Percentiles rank a stretch among this genome's conserved stretches.
phyloP scores from a whole-genome alignment of 2,329 filamentous ascomycete genomes.

The Fusarium pseudonygamai region DNA sequence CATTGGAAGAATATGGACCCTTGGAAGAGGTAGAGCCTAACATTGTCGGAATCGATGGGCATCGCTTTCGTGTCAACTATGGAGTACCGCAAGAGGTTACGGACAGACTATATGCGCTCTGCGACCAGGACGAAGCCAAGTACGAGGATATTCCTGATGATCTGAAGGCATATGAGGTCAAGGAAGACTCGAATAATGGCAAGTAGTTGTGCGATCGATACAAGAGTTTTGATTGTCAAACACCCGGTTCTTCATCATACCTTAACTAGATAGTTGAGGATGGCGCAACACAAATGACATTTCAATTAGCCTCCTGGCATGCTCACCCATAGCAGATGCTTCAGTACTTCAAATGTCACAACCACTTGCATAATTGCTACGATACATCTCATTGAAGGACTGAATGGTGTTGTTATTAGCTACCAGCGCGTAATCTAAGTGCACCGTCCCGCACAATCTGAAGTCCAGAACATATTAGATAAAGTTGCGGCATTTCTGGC shows the following conservation, averaged over 20 bases:
- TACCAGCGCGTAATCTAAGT: too few relatives aligned
- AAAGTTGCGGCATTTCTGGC: too few relatives aligned
- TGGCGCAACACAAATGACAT: too few relatives aligned
- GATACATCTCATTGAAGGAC: too few relatives aligned
- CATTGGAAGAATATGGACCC: not conserved
- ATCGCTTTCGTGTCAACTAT: not conserved
- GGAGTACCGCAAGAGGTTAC: not conserved
- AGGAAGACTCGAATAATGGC: not conserved
- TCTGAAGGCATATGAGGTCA: not conserved
- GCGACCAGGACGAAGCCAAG: not conserved
- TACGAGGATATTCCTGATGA: not conserved
- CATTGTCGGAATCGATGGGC: not conserved
- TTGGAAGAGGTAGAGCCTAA: not conserved
- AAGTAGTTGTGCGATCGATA: not conserved
- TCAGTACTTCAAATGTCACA: fast-evolving
- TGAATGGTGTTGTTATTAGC: too few relatives aligned
- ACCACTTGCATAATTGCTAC: too few relatives aligned
- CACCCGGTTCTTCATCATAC: fast-evolving
- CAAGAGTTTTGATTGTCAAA: fast-evolving
- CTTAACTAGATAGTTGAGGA: too few relatives aligned
- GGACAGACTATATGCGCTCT: not conserved
- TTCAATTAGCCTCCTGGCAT: too few relatives aligned
- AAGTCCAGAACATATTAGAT: too few relatives aligned
- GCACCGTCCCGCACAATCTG: too few relatives aligned
- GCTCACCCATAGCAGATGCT: too few relatives aligned